A percentile compares a stretch with the other conserved stretches of the same genome.
Conservation (phyloP, 2,329 filamentous ascomycete genomes). For the Neofusicoccum umdonicola region DNA sequence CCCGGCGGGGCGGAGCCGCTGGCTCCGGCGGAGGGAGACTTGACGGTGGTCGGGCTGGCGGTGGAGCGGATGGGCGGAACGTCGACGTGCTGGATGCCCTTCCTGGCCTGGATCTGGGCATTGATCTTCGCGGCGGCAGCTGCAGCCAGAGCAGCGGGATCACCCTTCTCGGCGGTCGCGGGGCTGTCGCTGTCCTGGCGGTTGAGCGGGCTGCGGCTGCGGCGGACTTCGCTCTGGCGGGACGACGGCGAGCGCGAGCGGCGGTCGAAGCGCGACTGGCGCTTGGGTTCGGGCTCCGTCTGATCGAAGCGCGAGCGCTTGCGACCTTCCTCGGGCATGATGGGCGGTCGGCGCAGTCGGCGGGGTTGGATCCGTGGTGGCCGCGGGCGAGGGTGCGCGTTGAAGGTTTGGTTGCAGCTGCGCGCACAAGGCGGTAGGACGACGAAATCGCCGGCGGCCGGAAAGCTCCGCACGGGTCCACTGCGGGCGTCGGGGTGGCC, state of each 20-base stretch:
- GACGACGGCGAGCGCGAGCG: slow-evolving; percentile 79
- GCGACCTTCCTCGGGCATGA: slow-evolving; percentile 76
- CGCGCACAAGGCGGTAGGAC: slow-evolving; percentile 2
- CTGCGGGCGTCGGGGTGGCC: not conserved
- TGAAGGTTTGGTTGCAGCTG: not conserved
- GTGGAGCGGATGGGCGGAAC: slow-evolving; percentile 72
- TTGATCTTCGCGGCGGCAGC: slow-evolving; percentile 63
- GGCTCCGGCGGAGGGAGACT: slow-evolving; percentile 54
- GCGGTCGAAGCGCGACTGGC: slow-evolving; percentile 77
- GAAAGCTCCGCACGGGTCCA: not conserved
- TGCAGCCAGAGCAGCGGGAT: slow-evolving; percentile 77
- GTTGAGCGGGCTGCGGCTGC: slow-evolving; percentile 78
- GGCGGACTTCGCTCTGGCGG: slow-evolving; percentile 62
- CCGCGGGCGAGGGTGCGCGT: not conserved
- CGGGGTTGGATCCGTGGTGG: not conserved
- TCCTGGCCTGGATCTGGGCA: slow-evolving; percentile 58
- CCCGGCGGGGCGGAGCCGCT: slow-evolving; percentile 54
- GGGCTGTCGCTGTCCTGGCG: slow-evolving; percentile 50
- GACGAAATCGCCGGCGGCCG: slow-evolving; percentile 6
- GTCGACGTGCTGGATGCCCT: slow-evolving; percentile 86
- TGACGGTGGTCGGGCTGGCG: slow-evolving; percentile 50
- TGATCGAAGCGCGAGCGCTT: slow-evolving; percentile 96
- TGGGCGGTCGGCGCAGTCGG: not conserved
- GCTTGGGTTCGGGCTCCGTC: slow-evolving; percentile 74
- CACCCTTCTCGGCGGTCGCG: slow-evolving; percentile 49